Evolutionary conservation across 805 yeast genomes (phyloP).

Genomic region (Wickerhamiella azymoides): DNA sequence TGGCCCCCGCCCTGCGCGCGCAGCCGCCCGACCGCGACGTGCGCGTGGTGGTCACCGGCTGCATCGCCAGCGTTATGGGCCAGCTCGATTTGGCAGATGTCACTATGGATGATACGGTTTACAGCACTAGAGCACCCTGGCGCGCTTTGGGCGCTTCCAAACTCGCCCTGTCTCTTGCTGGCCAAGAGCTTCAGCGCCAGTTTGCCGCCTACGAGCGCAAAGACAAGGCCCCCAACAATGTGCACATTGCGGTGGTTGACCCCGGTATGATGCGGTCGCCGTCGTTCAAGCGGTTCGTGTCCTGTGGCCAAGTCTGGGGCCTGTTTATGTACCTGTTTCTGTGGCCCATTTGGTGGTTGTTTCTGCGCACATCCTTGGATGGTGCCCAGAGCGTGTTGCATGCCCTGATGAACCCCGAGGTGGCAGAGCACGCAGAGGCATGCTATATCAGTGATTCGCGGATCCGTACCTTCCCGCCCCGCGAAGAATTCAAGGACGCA

Average conservation of each 20-base stretch:
- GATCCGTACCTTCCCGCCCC: constrained; percentile 32
- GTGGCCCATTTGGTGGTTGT: constrained; percentile 73
- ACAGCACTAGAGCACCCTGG: constrained; percentile 55
- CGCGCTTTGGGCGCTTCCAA: constrained; percentile 72
- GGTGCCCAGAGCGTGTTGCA: constrained; percentile 71
- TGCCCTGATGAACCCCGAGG: constrained; percentile 56
- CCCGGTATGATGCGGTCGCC: constrained; percentile 91
- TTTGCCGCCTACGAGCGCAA: constrained; percentile 45
- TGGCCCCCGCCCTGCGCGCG: constrained; percentile 70
- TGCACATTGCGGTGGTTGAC: constrained; percentile 61
- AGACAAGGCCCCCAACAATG: constrained; percentile 53
- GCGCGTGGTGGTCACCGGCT: constrained; percentile 61
- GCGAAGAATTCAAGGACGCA: constrained; percentile 50
- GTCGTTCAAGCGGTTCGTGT: constrained; percentile 60
- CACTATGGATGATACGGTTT: constrained; percentile 37
- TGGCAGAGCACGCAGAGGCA: constrained; percentile 49
- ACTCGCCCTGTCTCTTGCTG: constrained; percentile 58
- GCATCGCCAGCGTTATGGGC: constrained; percentile 66
- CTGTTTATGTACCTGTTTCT: constrained; percentile 44
- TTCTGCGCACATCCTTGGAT: constrained; percentile 57
- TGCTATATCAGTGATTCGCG: constrained; percentile 62
- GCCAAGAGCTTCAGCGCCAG: constrained; percentile 61
- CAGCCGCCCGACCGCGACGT: constrained; percentile 96
- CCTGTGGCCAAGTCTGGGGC: constrained; percentile 60
- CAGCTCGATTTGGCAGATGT: constrained; percentile 48